These are phyloP conservation scores for Physaria fendleri DNA, from an alignment of 345 rosid genomes.

Conservation along the genomic window DNA sequence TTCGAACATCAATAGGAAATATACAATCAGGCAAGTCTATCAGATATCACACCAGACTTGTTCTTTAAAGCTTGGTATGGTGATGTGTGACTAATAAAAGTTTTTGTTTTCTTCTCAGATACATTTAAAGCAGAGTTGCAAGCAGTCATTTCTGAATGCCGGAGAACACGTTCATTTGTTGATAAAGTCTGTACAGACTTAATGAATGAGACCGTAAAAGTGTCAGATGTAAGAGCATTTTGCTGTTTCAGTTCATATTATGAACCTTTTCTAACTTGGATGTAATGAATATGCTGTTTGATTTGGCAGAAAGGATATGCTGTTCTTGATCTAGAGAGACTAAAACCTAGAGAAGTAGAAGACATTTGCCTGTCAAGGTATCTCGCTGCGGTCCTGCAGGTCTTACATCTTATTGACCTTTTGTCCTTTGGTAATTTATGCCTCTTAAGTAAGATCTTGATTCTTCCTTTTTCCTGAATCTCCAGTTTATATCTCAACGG, in stretches of 20 bases:
- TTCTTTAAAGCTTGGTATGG: not conserved
- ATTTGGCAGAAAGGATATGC: constrained; percentile 66
- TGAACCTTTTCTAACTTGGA: not conserved
- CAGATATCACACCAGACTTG: not conserved
- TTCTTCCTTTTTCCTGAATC: constrained; percentile 16
- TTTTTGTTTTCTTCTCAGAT: constrained; percentile 35
- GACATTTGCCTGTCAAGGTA: constrained; percentile 68
- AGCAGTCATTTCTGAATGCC: constrained; percentile 60
- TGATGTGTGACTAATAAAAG: not conserved
- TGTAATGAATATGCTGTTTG: not conserved
- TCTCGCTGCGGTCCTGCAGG: constrained; percentile 63
- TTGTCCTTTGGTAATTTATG: not conserved
- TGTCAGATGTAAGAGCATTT: constrained; percentile 51
- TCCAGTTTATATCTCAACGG: constrained; percentile 82
- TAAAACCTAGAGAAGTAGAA: constrained; percentile 45
- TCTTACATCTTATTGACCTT: constrained; percentile 26
- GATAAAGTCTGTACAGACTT: constrained; percentile 51
- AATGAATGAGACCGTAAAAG: constrained; percentile 44
- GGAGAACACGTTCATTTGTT: constrained; percentile 56
- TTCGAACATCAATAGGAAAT: constrained; percentile 55
- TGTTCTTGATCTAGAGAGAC: constrained; percentile 54
- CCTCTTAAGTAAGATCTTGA: constrained; percentile 9
- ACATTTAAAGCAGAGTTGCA: constrained; percentile 56
- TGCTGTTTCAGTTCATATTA: not conserved
- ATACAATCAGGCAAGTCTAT: constrained; percentile 54